Evolutionary conservation across 2,329 filamentous ascomycete species (phyloP).

Genomic region (Trichoderma pleuroti): DNA sequence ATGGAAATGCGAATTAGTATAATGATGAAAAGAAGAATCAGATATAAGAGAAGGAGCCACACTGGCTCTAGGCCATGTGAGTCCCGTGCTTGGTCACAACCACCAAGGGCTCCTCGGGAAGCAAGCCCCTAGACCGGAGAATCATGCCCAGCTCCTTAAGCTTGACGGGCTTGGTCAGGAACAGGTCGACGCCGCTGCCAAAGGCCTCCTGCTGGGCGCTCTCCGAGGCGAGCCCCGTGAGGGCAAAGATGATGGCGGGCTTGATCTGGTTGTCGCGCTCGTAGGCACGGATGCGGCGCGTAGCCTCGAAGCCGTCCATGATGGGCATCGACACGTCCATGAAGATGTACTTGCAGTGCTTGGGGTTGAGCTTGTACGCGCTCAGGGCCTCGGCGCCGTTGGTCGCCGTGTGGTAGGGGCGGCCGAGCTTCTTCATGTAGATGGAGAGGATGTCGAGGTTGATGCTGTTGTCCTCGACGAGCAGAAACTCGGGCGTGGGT

Average conservation of each 20-base stretch:
- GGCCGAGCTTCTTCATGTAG: constrained; percentile 35
- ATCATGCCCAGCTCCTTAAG: constrained; percentile 36
- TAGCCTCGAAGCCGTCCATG: constrained; percentile 51
- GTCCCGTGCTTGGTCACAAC: constrained; percentile 12
- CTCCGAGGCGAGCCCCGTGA: constrained; percentile 50
- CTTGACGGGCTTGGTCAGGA: constrained; percentile 52
- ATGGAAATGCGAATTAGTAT: not conserved
- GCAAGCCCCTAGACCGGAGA: constrained; percentile 16
- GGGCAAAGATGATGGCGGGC: constrained; percentile 47
- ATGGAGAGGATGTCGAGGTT: constrained; percentile 27
- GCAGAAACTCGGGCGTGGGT: constrained; percentile 13
- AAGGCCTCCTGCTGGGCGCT: constrained; percentile 51
- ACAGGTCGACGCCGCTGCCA: constrained; percentile 51
- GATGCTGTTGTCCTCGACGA: constrained; percentile 20
- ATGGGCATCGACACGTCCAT: constrained; percentile 58
- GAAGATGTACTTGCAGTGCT: constrained; percentile 31
- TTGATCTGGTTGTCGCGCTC: constrained; percentile 42
- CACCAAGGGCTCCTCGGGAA: not conserved
- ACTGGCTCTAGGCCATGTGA: not conserved
- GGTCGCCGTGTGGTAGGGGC: constrained; percentile 29
- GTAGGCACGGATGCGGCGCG: constrained; percentile 46
- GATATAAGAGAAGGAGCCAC: not conserved
- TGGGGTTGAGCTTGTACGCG: constrained; percentile 26
- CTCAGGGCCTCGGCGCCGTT: constrained; percentile 36
- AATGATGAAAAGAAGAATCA: not conserved